phyloP scores from a whole-genome alignment of 139 green algal species.

The Tetradesmus lagerheimii region DNA sequence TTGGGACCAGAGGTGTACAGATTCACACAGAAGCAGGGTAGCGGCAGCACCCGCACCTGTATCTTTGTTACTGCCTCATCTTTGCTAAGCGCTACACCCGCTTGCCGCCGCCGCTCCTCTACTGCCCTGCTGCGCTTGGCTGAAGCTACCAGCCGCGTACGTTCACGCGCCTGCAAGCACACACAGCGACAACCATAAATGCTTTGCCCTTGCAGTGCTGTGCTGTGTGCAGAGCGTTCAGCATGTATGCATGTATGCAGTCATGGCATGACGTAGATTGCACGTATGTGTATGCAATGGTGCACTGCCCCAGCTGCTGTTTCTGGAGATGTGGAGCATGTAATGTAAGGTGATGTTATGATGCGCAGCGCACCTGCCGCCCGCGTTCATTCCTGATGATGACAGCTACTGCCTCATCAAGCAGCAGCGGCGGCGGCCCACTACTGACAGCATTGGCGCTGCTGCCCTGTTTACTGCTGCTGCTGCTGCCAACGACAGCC shows the following conservation, averaged over 20 bases:
- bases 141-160: slow-evolving; percentile 59
- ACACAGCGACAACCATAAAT: background rate
- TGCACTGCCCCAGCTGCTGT: too few relatives aligned
- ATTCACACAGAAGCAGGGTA: too few relatives aligned
- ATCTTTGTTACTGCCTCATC: slow-evolving; percentile 82
- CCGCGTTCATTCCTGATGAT: slow-evolving; percentile 84
- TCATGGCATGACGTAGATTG: too few relatives aligned
- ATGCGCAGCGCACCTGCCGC: slow-evolving; percentile 65
- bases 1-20: too few relatives aligned
- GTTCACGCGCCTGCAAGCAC: slow-evolving; percentile 72
- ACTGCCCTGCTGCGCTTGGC: slow-evolving; percentile 72
- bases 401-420: slow-evolving; percentile 76
- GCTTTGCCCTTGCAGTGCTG: too few relatives aligned
- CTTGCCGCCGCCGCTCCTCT: slow-evolving; percentile 65
- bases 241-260: too few relatives aligned
- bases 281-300: slow-evolving; percentile 18
- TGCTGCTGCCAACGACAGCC: background rate
- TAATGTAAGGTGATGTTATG: too few relatives aligned
- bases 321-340: too few relatives aligned
- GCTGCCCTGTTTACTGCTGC: background rate
- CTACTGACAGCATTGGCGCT: slow-evolving; percentile 23
- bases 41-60: slow-evolving; percentile 58
- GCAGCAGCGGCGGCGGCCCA: slow-evolving; percentile 62
- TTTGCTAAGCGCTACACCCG: slow-evolving; percentile 65
- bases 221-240: too few relatives aligned